Percentiles rank a stretch among this genome's conserved stretches.
These are phyloP conservation scores for Rhazya stricta DNA, from an alignment of 257 asterid genomes.

Conservation along the genomic window DNA sequence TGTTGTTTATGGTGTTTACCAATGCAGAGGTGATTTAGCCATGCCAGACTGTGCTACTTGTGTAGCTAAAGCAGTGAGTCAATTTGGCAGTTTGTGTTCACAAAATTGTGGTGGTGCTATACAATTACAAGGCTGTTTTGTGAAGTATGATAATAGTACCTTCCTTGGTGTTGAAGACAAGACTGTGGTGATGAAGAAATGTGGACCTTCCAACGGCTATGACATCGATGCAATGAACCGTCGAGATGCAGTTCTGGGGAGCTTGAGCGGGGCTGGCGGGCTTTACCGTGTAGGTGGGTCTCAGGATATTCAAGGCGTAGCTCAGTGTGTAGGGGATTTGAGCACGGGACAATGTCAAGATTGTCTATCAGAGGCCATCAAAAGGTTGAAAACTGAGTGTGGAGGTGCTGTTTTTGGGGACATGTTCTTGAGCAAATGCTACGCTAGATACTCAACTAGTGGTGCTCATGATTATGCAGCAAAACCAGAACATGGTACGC, in stretches of 20 bases:
- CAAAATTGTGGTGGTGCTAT: constrained; percentile 71
- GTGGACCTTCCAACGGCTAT: constrained; percentile 76
- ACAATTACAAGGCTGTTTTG: constrained; percentile 79
- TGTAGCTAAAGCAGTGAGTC: constrained; percentile 62
- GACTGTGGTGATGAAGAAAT: constrained; percentile 71
- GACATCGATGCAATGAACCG: constrained; percentile 44
- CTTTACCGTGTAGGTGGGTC: constrained; percentile 71
- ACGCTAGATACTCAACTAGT: constrained; percentile 75
- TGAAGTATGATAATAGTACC: constrained; percentile 64
- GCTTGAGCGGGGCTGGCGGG: constrained; percentile 63
- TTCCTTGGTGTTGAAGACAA: constrained; percentile 83
- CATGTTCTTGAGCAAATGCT: constrained; percentile 82
- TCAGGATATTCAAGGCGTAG: constrained; percentile 69
- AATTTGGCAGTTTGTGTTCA: constrained; percentile 46
- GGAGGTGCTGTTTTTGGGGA: constrained; percentile 91
- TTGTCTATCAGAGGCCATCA: constrained; percentile 71
- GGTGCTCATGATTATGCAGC: constrained; percentile 50
- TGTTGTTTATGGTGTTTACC: constrained; percentile 61
- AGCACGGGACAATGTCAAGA: constrained; percentile 82
- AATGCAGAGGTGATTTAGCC: constrained; percentile 78
- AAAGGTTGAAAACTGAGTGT: constrained; percentile 73
- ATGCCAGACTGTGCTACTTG: constrained; percentile 96
- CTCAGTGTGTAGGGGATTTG: constrained; percentile 91
- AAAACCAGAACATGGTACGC: constrained; percentile 49
- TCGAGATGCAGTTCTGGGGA: constrained; percentile 61